These are phyloP conservation scores for Nothophytophthora sp. DNA, from an alignment of 352 stramenopile species.

Conservation along the genomic window DNA sequence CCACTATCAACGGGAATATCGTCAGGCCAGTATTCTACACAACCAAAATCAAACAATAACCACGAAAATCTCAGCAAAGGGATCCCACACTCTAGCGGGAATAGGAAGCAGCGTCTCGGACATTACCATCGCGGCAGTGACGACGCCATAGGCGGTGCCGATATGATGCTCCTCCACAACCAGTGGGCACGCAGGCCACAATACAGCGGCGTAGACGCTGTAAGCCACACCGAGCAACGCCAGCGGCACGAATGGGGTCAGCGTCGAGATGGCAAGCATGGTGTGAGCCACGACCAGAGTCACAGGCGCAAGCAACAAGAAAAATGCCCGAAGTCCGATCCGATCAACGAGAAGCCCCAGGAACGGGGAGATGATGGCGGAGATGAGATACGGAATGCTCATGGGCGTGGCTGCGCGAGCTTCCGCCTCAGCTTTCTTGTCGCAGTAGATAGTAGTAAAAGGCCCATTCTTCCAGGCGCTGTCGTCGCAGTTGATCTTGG, in stretches of 20 bases:
- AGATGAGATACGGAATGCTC: conserved; percentile 94
- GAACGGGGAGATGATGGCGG: conserved; percentile 86
- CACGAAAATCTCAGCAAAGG: background rate
- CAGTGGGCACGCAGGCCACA: conserved; percentile 88
- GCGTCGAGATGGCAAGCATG: conserved; percentile 72
- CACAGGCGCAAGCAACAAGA: conserved; percentile 77
- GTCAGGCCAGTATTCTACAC: conserved; percentile 80
- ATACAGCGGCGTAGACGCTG: conserved; percentile 89
- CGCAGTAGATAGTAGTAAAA: conserved; percentile 60
- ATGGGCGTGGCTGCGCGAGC: conserved; percentile 82
- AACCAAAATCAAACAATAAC: conserved; percentile 9
- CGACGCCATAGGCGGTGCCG: conserved; percentile 92
- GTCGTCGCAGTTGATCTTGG: conserved; percentile 80
- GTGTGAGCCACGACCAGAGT: conserved; percentile 85
- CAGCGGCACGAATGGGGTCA: conserved; percentile 83
- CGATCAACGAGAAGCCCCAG: conserved; percentile 92
- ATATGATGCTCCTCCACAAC: conserved; percentile 88
- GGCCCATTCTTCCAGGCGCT: conserved; percentile 68
- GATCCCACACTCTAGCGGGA: conserved; percentile 54
- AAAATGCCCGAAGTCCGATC: conserved; percentile 80
- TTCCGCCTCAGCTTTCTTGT: conserved; percentile 62
- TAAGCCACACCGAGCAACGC: conserved; percentile 92
- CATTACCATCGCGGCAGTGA: too few species aligned
- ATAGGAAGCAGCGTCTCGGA: too few species aligned
- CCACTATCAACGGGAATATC: conserved; percentile 76